Evolutionary conservation across 352 stramenopile genomes (phyloP), one percentile per base, ranked within the genome.

Genomic region (Globisporangium splendens): DNA sequence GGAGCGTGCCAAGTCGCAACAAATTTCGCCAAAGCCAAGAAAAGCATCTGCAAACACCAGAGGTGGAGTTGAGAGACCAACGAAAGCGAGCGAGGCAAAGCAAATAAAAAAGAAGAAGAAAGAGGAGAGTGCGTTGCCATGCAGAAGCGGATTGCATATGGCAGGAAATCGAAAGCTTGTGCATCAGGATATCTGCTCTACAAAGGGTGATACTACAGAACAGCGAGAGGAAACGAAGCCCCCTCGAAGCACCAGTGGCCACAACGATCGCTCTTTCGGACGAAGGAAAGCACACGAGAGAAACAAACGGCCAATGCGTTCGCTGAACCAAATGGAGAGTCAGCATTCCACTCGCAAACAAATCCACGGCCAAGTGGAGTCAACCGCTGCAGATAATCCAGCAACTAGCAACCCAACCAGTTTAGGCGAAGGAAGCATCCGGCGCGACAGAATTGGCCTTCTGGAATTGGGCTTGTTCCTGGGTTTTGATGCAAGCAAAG

Each of bases 131-230:
- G 8, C 35, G 39, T 56, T 49, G 44, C 63, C 8, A 1, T 75
- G 73, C 18, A 70, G 73, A 11, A 83, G 73, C 60, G 73, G 65
- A 3, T 53, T 77, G 14, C 68, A 78, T 35, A 51, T 79, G 15
- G 73, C 63, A 24, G 56, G 70, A 48, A 71, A 61, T 28, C 73
- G 69, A n/a, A 69, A 71, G 38, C 52, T 60, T 4, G 58, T 74
- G 21, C 56, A 69, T 41, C 35, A 41, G 35, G 35, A 41, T 12
- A 41, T 12, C 35, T 12, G 7, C 35, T 13, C 35, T 41, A 41
- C 12, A 12, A 41, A 41, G 7, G 35, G 17, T 10, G 39, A n/a
- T n/a, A 28, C 54, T 61, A 53, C 43, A 75, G 20, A 51, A 66
- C 18, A 14, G 6, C 20, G 22, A 15, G n/a, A 56, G 3, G 24